Evolutionary conservation across 495 filamentous ascomycete genomes (phyloP).

Genomic region (Evernia prunastri): DNA sequence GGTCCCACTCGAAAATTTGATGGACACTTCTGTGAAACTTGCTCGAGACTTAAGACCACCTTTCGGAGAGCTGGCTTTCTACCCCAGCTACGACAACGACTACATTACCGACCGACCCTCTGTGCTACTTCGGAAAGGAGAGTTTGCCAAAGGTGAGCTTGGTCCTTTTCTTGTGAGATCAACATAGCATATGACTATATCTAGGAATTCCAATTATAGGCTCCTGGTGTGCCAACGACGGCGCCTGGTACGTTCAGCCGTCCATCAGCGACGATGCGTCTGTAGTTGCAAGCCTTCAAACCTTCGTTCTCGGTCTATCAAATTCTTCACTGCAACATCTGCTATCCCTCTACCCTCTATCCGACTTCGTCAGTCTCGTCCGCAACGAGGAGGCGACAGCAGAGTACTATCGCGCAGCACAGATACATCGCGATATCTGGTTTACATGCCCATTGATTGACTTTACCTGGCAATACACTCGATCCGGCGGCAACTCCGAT

Average conservation of each 20-base stretch:
- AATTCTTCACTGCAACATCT: constrained; percentile 25
- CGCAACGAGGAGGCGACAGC: constrained; percentile 24
- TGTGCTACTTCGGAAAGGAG: constrained; percentile 31
- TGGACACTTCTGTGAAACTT: constrained; percentile 27
- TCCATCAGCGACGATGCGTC: constrained; percentile 26
- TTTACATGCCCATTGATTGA: constrained; percentile 42
- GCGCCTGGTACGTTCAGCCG: constrained; percentile 31
- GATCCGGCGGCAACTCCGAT: constrained; percentile 25
- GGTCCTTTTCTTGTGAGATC: too few relatives aligned
- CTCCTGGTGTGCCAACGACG: constrained; percentile 33
- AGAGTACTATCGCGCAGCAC: constrained; percentile 42
- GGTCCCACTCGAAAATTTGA: constrained; percentile 31
- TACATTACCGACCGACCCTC: constrained; percentile 36
- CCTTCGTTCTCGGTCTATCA: constrained; percentile 26
- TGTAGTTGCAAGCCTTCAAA: constrained; percentile 29
- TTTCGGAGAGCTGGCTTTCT: constrained; percentile 32
- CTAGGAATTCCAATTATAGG: constrained; percentile 31
- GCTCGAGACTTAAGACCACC: constrained; percentile 27
- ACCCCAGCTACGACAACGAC: constrained; percentile 38
- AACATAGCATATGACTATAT: too few relatives aligned
- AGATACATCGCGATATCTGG: constrained; percentile 42
- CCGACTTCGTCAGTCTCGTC: constrained; percentile 33
- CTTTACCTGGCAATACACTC: constrained; percentile 35
- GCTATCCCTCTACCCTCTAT: constrained; percentile 34
- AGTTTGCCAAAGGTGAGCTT: constrained; percentile 36